A percentile compares a stretch with the other conserved stretches of the same genome.
These are phyloP conservation scores for Cinnamomum chago DNA, from an alignment of 164 flowering plant genomes.

Conservation along the genomic window DNA sequence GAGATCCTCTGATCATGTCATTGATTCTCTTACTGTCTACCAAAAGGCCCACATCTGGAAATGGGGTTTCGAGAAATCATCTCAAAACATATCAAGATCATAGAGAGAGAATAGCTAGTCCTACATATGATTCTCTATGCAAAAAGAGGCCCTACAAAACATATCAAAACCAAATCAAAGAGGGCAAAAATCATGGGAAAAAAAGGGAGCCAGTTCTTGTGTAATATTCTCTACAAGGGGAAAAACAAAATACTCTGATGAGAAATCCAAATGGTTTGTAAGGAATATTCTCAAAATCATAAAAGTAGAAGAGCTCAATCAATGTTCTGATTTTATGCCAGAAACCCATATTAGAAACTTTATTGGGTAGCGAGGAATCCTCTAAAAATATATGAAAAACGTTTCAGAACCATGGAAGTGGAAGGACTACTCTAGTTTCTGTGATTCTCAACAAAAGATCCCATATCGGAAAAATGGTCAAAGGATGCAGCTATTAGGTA, in stretches of 20 bases:
- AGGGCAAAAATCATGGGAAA: too few relatives aligned
- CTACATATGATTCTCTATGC: background rate
- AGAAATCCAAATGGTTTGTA: background rate
- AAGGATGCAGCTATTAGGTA: background rate
- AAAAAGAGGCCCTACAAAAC: background rate
- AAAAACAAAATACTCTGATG: too few relatives aligned
- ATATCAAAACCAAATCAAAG: background rate
- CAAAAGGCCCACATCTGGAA: background rate
- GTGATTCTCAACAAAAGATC: background rate
- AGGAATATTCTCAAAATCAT: background rate
- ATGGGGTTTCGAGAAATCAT: background rate
- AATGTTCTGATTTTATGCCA: background rate
- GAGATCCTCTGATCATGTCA: background rate
- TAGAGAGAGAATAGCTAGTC: background rate
- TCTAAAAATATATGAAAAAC: background rate
- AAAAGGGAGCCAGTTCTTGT: background rate
- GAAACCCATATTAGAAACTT: background rate
- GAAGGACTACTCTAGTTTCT: background rate
- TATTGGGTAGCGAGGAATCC: background rate
- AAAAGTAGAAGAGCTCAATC: background rate
- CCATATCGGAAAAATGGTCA: constrained; percentile 1
- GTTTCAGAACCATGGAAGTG: background rate
- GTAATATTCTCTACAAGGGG: too few relatives aligned
- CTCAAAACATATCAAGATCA: background rate
- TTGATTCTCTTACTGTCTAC: background rate